Evolutionary conservation across 768 basidiomycete species (phyloP).

Genomic region (Rhodosporidiobolus odoratus): DNA sequence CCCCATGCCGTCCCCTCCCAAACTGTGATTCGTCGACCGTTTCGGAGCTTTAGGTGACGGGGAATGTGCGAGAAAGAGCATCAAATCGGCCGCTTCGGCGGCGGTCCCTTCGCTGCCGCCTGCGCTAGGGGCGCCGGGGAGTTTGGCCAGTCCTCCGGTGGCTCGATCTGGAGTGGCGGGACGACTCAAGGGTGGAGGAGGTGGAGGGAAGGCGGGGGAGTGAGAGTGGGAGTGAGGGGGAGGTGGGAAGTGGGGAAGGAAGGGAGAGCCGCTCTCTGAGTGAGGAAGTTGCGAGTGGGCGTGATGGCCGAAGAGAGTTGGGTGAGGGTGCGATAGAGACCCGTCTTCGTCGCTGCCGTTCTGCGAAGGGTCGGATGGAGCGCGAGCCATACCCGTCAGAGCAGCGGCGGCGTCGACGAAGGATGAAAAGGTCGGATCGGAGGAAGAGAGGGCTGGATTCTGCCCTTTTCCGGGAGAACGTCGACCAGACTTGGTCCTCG

Average conservation of each 20-base stretch:
- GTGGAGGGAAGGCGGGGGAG: not conserved
- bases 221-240: slow-evolving; percentile 1
- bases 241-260: slow-evolving; percentile 5
- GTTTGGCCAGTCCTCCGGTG: not conserved
- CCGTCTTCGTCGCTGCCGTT: slow-evolving; percentile 27
- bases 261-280: not conserved
- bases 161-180: slow-evolving; percentile 18
- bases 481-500: not conserved
- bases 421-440: slow-evolving; percentile 28
- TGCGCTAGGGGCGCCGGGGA: not conserved
- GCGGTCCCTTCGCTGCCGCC: slow-evolving; percentile 15
- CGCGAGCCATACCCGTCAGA: slow-evolving; percentile 27
- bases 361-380: slow-evolving; percentile 14
- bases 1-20: slow-evolving; percentile 17
- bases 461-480: not conserved
- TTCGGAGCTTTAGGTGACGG: slow-evolving; percentile 34
- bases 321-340: no score
- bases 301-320: no score
- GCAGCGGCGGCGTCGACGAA: slow-evolving; percentile 38
- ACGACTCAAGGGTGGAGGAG: not conserved
- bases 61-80: slow-evolving; percentile 41
- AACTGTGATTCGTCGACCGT: not conserved
- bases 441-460: slow-evolving; percentile 1
- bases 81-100: slow-evolving; percentile 40
- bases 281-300: not conserved